These are phyloP conservation scores for Lithohypha guttulata DNA, from an alignment of 2,329 filamentous ascomycete genomes.

Conservation along the genomic window DNA sequence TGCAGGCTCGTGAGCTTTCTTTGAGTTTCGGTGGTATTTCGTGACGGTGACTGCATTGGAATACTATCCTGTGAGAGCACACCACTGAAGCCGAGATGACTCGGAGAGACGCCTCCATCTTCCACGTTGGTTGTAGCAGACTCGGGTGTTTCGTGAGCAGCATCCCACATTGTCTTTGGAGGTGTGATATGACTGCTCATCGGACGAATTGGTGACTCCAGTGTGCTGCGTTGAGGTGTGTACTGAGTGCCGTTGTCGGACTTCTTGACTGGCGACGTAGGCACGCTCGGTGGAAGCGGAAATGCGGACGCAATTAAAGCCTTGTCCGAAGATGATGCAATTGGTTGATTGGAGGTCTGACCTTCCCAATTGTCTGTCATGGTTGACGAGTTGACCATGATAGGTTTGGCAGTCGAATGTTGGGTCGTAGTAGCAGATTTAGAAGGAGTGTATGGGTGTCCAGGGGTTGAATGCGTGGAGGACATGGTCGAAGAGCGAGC, in stretches of 20 bases:
- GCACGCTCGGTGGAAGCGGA: slow-evolving; percentile 20
- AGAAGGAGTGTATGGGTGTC: slow-evolving; percentile 14
- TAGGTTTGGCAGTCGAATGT: slow-evolving; percentile 21
- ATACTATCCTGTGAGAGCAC: slow-evolving; percentile 21
- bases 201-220: slow-evolving; percentile 23
- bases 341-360: slow-evolving; percentile 14
- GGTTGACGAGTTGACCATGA: slow-evolving; percentile 50
- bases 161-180: slow-evolving; percentile 33
- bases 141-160: slow-evolving; percentile 29
- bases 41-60: slow-evolving; percentile 14
- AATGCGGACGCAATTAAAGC: slow-evolving; percentile 10
- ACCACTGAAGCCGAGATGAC: slow-evolving; percentile 23
- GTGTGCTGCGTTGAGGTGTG: slow-evolving; percentile 29
- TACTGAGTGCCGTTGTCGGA: slow-evolving; percentile 35
- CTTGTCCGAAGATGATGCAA: slow-evolving; percentile 13
- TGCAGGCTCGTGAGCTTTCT: slow-evolving; percentile 1
- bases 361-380: slow-evolving; percentile 53
- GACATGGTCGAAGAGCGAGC: slow-evolving; percentile 22
- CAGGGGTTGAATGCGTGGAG: slow-evolving; percentile 6
- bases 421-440: slow-evolving; percentile 9
- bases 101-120: slow-evolving; percentile 11
- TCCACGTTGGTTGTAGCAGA: background rate
- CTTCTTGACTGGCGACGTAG: slow-evolving; percentile 21
- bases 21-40: slow-evolving; percentile 4
- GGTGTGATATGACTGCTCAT: slow-evolving; percentile 27